phyloP scores from a whole-genome alignment of 1,139 yeast genomes.

The Pichia sp. region DNA sequence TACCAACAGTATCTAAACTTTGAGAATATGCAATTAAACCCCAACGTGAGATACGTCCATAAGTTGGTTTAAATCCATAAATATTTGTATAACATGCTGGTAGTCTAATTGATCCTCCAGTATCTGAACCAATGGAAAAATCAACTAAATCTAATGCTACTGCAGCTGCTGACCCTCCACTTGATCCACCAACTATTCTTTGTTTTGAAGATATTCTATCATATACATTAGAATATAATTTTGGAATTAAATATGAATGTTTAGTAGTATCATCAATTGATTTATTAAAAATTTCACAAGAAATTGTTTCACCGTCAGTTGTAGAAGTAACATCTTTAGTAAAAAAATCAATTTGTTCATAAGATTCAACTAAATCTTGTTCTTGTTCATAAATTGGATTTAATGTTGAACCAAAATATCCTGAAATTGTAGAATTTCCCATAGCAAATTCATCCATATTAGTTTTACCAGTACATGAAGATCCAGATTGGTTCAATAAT shows the following conservation, averaged over 20 bases:
- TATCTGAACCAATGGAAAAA: constrained; percentile 84
- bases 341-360: constrained; percentile 22
- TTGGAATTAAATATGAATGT: constrained; percentile 12
- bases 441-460: constrained; percentile 97
- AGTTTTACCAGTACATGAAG: constrained; percentile 67
- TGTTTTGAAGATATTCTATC: constrained; percentile 19
- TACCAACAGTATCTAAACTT: constrained; percentile 90
- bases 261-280: background rate
- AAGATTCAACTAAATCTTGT: constrained; percentile 22
- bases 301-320: constrained; percentile 9
- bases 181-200: constrained; percentile 78
- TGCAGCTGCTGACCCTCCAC: constrained; percentile 95
- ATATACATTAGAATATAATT: constrained; percentile 1
- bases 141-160: constrained; percentile 68
- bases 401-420: constrained; percentile 55
- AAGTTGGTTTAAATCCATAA: constrained; percentile 85
- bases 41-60: constrained; percentile 86
- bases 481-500: constrained; percentile 48
- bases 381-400: constrained; percentile 53
- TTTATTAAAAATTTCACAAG: constrained; percentile 12
- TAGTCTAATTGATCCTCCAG: constrained; percentile 91
- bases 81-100: constrained; percentile 88
- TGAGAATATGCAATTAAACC: constrained; percentile 94
- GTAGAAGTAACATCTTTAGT: constrained; percentile 10
- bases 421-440: constrained; percentile 70